Conservation (phyloP, 2,329 filamentous ascomycete genomes). For the Claviceps quebecensis region DNA sequence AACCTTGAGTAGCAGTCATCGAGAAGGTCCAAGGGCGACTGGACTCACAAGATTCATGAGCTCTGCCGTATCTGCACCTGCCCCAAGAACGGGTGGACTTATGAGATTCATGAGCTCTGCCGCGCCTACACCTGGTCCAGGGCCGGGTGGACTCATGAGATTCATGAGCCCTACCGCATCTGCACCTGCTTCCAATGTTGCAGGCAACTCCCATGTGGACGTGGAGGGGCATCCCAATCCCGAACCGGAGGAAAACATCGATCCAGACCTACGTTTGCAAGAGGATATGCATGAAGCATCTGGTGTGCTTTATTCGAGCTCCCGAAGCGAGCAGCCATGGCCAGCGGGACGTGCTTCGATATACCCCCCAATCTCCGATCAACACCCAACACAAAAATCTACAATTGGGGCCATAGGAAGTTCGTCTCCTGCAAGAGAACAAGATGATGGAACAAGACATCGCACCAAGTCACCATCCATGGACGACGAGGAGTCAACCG, state of each 20-base stretch:
- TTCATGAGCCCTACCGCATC: no score
- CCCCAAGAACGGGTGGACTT: no score
- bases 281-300: background rate
- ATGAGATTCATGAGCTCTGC: no score
- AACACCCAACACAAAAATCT: background rate
- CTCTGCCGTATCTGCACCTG: background rate
- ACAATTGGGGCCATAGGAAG: background rate
- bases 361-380: background rate
- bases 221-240: background rate
- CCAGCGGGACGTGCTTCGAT: background rate
- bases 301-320: background rate
- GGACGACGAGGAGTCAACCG: background rate
- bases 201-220: background rate
- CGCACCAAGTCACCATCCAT: background rate
- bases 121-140: background rate
- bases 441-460: background rate
- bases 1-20: background rate
- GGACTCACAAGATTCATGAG: background rate
- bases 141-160: no score
- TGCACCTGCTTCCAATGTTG: no score
- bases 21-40: background rate
- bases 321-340: background rate
- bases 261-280: conserved; percentile 8
- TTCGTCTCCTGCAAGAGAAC: background rate
- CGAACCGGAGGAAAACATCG: conserved; percentile 4